Evolutionary conservation across 768 basidiomycete genomes (phyloP), one percentile per base, ranked within the genome.

Genomic region (Leccinum boreale): DNA sequence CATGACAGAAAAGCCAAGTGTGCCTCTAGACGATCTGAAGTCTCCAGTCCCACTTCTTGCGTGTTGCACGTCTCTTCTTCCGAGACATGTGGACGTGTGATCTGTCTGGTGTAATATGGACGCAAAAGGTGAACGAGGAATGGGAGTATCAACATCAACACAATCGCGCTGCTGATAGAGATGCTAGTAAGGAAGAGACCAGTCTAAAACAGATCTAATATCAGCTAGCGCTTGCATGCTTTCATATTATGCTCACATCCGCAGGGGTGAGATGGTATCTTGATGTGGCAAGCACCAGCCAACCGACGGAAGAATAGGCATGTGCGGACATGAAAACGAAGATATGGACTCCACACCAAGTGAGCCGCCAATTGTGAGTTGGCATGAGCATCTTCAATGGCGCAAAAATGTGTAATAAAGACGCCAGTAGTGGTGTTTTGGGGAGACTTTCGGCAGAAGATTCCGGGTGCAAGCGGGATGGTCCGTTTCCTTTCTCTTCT

Each of bases 21-120:
- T 15, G 71, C 62, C 39, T 75, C 68, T 19, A 75, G 54, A 9
- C 21, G 62, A 56, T 75, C 74, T 0, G 70, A 64, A 1, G 68
- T 64, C 26, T 53, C 55, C 11, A 17, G 9, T 48, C 42, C 56
- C 14, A 7, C 17, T 33, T 36, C 46, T 19, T 50, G 52, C 8
- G 12, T 10, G 17, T 55, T 17, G 21, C 2, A 1, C 2, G 14
- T 15, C n/a, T 44, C 45, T 44, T 58, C 49, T 35, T 59, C 39
- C 5, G 15, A 28, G 4, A 49, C 21, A 31, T 8, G 19, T 10
- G 48, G 19, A 19, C 12, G 21, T 9, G 4, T 7, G 8, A 23
- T 39, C 11, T 21, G 19, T 24, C 62, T 64, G 17, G 5, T 48
- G 23, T 73, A 75, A 15, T 68, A 58, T 0, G 71, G 68, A n/a